Evolutionary conservation across 202 grass and related monocot species (phyloP), one percentile per base, ranked within the genome.

Genomic region (Saccharum hybrid): DNA sequence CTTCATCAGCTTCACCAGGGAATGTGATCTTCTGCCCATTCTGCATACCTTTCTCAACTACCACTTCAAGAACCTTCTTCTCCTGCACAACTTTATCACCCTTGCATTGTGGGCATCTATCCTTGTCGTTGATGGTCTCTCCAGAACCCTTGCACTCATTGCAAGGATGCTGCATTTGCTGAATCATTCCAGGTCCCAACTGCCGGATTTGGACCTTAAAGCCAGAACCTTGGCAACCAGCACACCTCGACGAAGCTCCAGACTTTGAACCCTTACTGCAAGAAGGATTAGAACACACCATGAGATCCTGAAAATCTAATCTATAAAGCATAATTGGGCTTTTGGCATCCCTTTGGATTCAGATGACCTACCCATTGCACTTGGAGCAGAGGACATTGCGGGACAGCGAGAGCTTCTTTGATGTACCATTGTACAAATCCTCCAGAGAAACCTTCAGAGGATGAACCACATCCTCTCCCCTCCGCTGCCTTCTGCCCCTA

Each of bases 151-250:
- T 97, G 82, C 90, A 97, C 37, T 94, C 95, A 7, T 90, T 94
- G 90, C 95, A 97, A 74, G 95, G 92, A 45, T 90, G 88, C 60
- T 94, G 95, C 95, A 97, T 97, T 76, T 97, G 94, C 54, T 94
- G 94, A 36, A 97, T 93, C 94, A 97, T 97, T 37, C 82, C 84
- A 45, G 95, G 95, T 6, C 88, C 94, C 33, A 97, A 19, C 65
- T 97, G 92, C 16, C 95, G 80, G 5, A 97, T 91, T 30, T 94
- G 88, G 18, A 97, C 86, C 85, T 92, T 97, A 41, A 86, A 88
- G 8, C 95, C 92, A 30, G 92, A 82, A 11, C 95, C 95, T 65
- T 93, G 90, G 63, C 92, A 97, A 37, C 84, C 80, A 34, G 63
- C 57, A 79, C 94, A 97, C 61, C 72, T 86, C 36, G 82, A 88